phyloP scores from a whole-genome alignment of 129 eudicot genomes.

The Deinandra increscens region DNA sequence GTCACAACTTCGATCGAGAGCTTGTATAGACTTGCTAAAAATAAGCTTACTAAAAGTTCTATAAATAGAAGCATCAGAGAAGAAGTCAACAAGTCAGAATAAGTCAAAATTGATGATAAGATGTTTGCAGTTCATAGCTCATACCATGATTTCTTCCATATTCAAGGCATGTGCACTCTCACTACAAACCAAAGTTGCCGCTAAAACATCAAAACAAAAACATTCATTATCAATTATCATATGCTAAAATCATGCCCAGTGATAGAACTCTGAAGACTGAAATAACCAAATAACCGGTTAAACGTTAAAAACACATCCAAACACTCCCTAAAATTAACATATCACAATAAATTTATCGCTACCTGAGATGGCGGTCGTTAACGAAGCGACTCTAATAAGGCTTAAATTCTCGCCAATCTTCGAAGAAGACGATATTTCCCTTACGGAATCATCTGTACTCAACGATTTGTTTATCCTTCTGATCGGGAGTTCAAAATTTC shows the following conservation, averaged over 20 bases:
- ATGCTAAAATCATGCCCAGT: background rate
- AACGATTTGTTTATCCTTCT: conserved; percentile 26
- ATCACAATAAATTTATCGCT: background rate
- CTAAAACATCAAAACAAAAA: conserved; percentile 41
- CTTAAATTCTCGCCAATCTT: conserved; percentile 26
- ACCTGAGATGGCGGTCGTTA: conserved; percentile 43
- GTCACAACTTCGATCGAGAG: background rate
- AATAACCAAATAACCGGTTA: background rate
- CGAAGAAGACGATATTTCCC: conserved; percentile 15
- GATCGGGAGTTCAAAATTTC: conserved; percentile 16
- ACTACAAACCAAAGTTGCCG: conserved; percentile 53
- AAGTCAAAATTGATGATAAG: conserved; percentile 9
- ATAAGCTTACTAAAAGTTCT: no score
- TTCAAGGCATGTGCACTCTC: conserved; percentile 69
- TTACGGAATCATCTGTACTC: conserved; percentile 14
- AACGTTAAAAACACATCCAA: background rate
- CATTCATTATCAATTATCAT: conserved; percentile 20
- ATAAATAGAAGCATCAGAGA: no score
- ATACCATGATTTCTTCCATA: conserved; percentile 52
- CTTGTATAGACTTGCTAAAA: no score
- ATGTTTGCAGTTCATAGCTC: conserved; percentile 22
- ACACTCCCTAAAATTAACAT: background rate
- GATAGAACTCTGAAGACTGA: background rate
- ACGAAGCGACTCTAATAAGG: conserved; percentile 31
- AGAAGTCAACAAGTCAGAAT: no score